Conservation (phyloP, 2,329 filamentous ascomycete species). For the Pyrenochaeta sp. region DNA sequence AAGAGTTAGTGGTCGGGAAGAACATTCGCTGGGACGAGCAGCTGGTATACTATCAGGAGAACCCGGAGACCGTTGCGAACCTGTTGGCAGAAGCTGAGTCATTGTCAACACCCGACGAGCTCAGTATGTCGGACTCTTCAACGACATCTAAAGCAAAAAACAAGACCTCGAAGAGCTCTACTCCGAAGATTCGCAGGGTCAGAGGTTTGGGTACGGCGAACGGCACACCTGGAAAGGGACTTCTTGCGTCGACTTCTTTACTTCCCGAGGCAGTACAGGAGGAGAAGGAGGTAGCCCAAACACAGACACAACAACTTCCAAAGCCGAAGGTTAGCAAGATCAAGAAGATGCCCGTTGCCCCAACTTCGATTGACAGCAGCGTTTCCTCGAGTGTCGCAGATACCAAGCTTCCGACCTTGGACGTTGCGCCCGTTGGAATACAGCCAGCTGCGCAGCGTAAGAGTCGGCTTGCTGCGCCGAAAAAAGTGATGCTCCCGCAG, state of each 20-base stretch:
- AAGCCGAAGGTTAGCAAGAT: slow-evolving; percentile 28
- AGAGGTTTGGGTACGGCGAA: slow-evolving; percentile 46
- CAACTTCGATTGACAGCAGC: slow-evolving; percentile 15
- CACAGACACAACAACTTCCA: slow-evolving; percentile 19
- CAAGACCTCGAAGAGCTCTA: slow-evolving; percentile 37
- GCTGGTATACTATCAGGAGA: slow-evolving; percentile 56
- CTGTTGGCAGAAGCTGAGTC: slow-evolving; percentile 40
- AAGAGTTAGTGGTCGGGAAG: slow-evolving; percentile 32
- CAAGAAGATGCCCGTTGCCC: slow-evolving; percentile 32
- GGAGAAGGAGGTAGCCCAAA: slow-evolving; percentile 26
- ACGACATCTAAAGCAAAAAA: slow-evolving; percentile 31
- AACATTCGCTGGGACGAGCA: slow-evolving; percentile 58
- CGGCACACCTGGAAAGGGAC: slow-evolving; percentile 49
- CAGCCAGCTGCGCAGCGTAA: slow-evolving; percentile 37
- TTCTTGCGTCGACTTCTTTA: slow-evolving; percentile 39
- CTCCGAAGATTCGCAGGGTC: slow-evolving; percentile 43
- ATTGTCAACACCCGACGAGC: slow-evolving; percentile 43
- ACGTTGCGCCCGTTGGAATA: slow-evolving; percentile 32
- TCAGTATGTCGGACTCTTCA: slow-evolving; percentile 29
- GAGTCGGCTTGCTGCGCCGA: slow-evolving; percentile 44
- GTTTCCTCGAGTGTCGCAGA: slow-evolving; percentile 11
- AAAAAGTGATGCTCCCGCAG: slow-evolving; percentile 44
- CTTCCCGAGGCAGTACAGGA: slow-evolving; percentile 39
- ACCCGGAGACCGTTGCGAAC: slow-evolving; percentile 36
- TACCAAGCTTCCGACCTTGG: slow-evolving; percentile 27